These are phyloP conservation scores for Platanus orientalis DNA, from an alignment of 164 flowering plant species.

Conservation along the genomic window DNA sequence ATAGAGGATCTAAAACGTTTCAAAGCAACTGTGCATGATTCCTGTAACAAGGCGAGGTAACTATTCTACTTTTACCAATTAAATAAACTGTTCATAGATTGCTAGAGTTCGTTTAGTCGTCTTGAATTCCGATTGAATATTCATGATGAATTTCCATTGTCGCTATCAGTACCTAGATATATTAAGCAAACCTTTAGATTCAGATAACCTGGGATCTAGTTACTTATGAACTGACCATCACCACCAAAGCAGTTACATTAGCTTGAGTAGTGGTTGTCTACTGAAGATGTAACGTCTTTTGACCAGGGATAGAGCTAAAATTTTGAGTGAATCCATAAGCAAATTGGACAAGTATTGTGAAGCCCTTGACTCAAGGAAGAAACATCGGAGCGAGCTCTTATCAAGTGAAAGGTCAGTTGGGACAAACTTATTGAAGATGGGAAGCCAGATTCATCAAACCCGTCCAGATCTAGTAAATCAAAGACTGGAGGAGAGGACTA, in stretches of 20 bases:
- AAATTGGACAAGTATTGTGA: conserved; percentile 53
- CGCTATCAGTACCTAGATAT: background rate
- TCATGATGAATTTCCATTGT: too few relatives aligned
- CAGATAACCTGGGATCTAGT: conserved; percentile 4
- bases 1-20: conserved; percentile 55
- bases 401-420: background rate
- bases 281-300: conserved; percentile 23
- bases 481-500: conserved; percentile 59
- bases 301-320: conserved; percentile 59
- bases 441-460: background rate
- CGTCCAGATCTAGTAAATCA: conserved; percentile 45
- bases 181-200: background rate
- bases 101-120: too few relatives aligned
- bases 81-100: too few relatives aligned
- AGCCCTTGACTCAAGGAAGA: conserved; percentile 46
- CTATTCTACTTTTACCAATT: conserved; percentile 17
- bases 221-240: too few relatives aligned
- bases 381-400: conserved; percentile 34
- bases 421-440: conserved; percentile 7
- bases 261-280: conserved; percentile 5
- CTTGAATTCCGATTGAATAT: too few relatives aligned
- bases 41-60: conserved; percentile 40
- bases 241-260: too few relatives aligned
- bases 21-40: conserved; percentile 46
- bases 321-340: conserved; percentile 46